Conservation (phyloP, 805 yeast species). For the Candida bentonensis region DNA sequence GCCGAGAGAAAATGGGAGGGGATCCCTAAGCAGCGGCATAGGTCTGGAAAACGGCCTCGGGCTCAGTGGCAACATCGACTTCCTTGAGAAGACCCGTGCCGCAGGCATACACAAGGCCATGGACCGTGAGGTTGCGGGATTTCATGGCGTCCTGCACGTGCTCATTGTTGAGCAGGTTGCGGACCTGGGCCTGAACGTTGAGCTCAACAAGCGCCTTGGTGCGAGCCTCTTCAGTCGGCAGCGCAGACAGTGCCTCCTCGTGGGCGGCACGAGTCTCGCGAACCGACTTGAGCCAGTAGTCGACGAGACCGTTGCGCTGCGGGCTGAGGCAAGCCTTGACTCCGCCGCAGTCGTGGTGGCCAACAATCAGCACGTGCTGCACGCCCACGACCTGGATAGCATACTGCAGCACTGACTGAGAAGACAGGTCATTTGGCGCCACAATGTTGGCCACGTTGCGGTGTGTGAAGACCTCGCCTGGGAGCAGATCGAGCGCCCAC, state of each 20-base stretch:
- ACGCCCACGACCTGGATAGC: conserved; percentile 79
- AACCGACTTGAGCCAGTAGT: conserved; percentile 55
- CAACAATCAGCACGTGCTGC: conserved; percentile 70
- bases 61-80: conserved; percentile 26
- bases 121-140: conserved; percentile 52
- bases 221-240: conserved; percentile 37
- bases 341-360: conserved; percentile 94
- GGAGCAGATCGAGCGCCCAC: conserved; percentile 56
- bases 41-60: conserved; percentile 6
- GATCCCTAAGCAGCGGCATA: background rate
- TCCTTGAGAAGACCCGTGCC: conserved; percentile 50
- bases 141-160: conserved; percentile 53
- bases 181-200: conserved; percentile 61
- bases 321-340: conserved; percentile 63
- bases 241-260: conserved; percentile 32
- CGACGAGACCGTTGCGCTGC: conserved; percentile 54
- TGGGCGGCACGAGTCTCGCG: conserved; percentile 55
- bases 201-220: conserved; percentile 58
- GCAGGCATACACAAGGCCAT: conserved; percentile 79
- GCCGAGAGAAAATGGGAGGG: no score
- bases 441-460: conserved; percentile 79
- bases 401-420: conserved; percentile 71
- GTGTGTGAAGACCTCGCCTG: conserved; percentile 85
- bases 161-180: conserved; percentile 45
- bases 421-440: conserved; percentile 51